Conservation (phyloP, 2,329 filamentous ascomycete species). For the Aureobasidium sp. region DNA sequence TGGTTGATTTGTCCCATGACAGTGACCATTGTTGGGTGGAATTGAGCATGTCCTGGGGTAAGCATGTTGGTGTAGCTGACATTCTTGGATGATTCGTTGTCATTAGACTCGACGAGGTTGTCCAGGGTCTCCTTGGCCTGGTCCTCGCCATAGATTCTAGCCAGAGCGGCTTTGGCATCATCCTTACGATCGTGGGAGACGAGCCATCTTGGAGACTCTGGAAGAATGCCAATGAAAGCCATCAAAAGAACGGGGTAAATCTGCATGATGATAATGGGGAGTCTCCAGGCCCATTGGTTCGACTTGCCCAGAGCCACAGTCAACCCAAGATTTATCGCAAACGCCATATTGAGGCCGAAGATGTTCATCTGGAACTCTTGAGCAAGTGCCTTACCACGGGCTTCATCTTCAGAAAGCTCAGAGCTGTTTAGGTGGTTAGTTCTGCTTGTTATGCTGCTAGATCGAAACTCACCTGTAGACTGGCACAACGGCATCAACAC, state of each 20-base stretch:
- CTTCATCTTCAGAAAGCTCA: conserved; percentile 48
- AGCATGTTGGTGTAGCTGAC: conserved; percentile 51
- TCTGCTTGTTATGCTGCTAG: too few relatives aligned
- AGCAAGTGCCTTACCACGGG: conserved; percentile 48
- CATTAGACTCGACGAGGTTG: conserved; percentile 42
- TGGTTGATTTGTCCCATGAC: conserved; percentile 57
- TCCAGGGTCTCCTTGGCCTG: conserved; percentile 41
- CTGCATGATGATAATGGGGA: conserved; percentile 54
- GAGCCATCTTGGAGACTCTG: conserved; percentile 51
- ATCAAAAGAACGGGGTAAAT: conserved; percentile 47
- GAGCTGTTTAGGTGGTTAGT: conserved; percentile 22
- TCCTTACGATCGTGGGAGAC: conserved; percentile 43
- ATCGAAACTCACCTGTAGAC: conserved; percentile 37
- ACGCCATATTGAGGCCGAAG: conserved; percentile 52
- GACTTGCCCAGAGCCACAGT: conserved; percentile 46
- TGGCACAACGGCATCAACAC: conserved; percentile 52
- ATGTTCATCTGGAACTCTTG: conserved; percentile 59
- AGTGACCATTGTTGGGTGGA: conserved; percentile 52
- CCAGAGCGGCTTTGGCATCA: conserved; percentile 42
- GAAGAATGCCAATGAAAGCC: conserved; percentile 43
- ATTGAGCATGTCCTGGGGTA: conserved; percentile 44
- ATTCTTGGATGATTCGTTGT: conserved; percentile 38
- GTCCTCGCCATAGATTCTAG: conserved; percentile 42
- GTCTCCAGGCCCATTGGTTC: conserved; percentile 53
- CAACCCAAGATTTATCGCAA: conserved; percentile 48